Base-by-base conservation (phyloP, 805 yeast genomes). In the Ascoidea tarda region DNA sequence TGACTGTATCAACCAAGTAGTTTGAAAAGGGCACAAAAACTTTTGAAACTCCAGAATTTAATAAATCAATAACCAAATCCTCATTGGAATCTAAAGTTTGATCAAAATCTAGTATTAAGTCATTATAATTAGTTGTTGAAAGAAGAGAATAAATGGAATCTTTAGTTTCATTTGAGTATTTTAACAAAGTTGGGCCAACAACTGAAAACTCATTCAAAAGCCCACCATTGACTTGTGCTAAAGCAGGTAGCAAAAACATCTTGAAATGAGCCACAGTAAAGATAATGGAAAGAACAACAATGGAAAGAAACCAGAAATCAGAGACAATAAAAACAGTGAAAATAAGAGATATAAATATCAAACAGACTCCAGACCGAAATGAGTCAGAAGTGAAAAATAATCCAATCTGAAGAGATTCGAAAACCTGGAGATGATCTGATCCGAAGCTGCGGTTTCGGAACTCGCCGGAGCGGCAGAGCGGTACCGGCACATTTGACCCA, bases 1-100 rank as follows among this genome's bases (percentile, higher is more conserved):
- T 53, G 6, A 55, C 55, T 6, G 56, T 50, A 16, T 54, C 52
- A 32, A 47, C 49, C 16, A 50, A 48, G n/a, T 28, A 10, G 49
- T 16, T 62, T 3, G 58, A 50, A 6, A 56, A 59, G 4, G 65
- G 50, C 32, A 75, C 72, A 52, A 79, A 67, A 4, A 83, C 60
- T 16, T 71, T 69, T 32, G 66, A 61, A 12, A 81, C 76, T 49
- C 93, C 93, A 50, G 69, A 70, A 60, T 86, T 84, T 53, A 86
- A 71, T 46, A 84, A 62, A 6, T 69, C 75, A 46, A 81, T 68
- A 16, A 72, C 61, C 31, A 52, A 16, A n/a, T 55, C 54, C 32
- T 58, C 57, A 49, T 63, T 16, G 45, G 63, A 55, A 32, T 66
- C 65, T 10, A 68, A 62, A 14, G 62, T 62, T 21, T 60, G 54